Evolutionary conservation across 371 early-diverging fungal species (phyloP).

Genomic region (Mortierella sp.): DNA sequence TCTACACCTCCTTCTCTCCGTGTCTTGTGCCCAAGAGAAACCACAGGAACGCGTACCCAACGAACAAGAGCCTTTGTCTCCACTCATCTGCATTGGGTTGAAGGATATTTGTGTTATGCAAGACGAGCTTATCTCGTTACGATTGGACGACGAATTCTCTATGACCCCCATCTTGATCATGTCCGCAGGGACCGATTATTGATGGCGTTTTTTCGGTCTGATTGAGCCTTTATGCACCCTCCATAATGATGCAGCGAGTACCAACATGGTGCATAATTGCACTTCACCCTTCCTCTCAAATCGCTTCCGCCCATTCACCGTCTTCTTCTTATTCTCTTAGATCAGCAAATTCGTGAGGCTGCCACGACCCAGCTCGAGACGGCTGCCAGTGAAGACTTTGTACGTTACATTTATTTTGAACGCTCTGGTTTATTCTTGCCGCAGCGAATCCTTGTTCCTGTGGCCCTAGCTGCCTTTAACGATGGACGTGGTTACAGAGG

Average conservation of each 20-base stretch:
- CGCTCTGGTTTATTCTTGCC: not conserved
- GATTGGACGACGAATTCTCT: not conserved
- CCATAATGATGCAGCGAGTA: no score
- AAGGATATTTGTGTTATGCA: no score
- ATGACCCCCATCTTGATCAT: not conserved
- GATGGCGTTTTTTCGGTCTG: no score
- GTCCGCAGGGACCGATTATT: no score
- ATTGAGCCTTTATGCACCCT: no score
- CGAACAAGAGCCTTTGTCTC: not conserved
- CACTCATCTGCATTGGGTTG: no score
- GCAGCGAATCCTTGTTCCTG: no score
- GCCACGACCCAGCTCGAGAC: constrained; percentile 81
- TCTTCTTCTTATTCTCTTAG: constrained; percentile 18
- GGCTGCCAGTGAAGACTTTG: constrained; percentile 83
- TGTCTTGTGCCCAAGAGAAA: not conserved
- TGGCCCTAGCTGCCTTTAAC: no score
- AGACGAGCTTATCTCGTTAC: no score
- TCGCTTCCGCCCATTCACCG: not conserved
- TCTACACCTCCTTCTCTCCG: not conserved
- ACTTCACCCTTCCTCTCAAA: no score
- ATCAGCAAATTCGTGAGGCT: constrained; percentile 77
- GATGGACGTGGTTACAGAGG: not conserved
- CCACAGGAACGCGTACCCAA: not conserved
- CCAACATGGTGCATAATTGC: constrained; percentile 8
- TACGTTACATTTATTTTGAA: constrained; percentile 60